phyloP scores from a whole-genome alignment of 23 red algal genomes.

The Gracilaria gracilis region DNA sequence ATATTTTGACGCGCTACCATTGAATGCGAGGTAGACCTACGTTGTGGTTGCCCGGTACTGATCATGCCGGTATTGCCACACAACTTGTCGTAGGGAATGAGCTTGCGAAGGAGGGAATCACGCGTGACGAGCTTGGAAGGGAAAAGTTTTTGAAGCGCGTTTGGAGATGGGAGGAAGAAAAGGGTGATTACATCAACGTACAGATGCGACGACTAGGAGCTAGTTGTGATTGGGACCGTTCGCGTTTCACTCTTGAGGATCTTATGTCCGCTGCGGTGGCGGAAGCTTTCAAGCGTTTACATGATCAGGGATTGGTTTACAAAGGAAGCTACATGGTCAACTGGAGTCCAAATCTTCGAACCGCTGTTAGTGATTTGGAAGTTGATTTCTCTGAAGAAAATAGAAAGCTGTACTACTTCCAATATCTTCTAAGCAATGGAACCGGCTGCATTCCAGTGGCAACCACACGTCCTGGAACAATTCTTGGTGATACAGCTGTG shows the following conservation, averaged over 20 bases:
- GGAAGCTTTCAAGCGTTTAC: conserved; percentile 92
- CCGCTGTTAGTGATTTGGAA: conserved; percentile 97
- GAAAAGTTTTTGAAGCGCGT: conserved; percentile 91
- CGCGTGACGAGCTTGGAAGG: conserved; percentile 73
- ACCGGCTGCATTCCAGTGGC: conserved; percentile 88
- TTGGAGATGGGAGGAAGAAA: conserved; percentile 96
- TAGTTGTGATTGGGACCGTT: conserved; percentile 92
- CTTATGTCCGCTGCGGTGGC: conserved; percentile 69
- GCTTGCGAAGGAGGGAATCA: conserved; percentile 60
- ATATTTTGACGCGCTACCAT: conserved; percentile 93
- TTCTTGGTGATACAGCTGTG: conserved; percentile 93
- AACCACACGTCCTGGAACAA: conserved; percentile 93
- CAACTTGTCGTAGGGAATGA: conserved; percentile 90
- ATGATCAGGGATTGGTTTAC: conserved; percentile 92
- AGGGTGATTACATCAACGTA: conserved; percentile 93
- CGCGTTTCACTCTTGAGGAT: conserved; percentile 87
- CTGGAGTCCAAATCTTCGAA: conserved; percentile 94
- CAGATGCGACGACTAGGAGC: conserved; percentile 94
- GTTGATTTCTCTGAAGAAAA: conserved; percentile 93
- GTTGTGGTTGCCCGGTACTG: conserved; percentile 95
- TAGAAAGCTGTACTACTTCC: conserved; percentile 95
- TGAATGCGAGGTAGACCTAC: conserved; percentile 85
- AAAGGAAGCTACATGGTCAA: conserved; percentile 97
- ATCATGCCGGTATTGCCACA: conserved; percentile 99
- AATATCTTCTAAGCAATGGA: conserved; percentile 75